Evolutionary conservation across 495 filamentous ascomycete species (phyloP).

Genomic region (Stereocaulon alpinum): DNA sequence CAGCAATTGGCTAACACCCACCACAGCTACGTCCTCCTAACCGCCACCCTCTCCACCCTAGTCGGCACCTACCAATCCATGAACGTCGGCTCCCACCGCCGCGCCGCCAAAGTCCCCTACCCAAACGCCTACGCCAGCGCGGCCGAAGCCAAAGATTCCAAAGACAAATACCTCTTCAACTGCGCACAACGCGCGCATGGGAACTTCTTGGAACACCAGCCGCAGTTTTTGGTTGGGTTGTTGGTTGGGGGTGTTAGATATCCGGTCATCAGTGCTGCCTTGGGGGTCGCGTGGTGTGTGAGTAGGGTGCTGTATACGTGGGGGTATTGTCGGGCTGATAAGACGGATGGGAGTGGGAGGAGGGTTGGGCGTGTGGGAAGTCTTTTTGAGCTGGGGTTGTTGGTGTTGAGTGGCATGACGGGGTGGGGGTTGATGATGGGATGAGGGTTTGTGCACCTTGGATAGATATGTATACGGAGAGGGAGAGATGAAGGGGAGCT

Average conservation of each 20-base stretch:
- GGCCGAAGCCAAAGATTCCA: slow-evolving; percentile 49
- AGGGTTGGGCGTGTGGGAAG: slow-evolving; percentile 30
- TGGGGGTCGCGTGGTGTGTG: slow-evolving; percentile 48
- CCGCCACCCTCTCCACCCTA: slow-evolving; percentile 49
- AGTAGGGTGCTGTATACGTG: slow-evolving; percentile 43
- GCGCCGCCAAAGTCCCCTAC: slow-evolving; percentile 45
- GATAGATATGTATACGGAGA: not conserved
- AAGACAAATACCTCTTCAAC: slow-evolving; percentile 43
- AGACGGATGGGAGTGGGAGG: slow-evolving; percentile 40
- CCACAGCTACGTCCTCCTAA: slow-evolving; percentile 46
- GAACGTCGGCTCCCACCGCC: slow-evolving; percentile 39
- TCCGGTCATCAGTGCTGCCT: slow-evolving; percentile 40
- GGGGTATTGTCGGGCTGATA: slow-evolving; percentile 47
- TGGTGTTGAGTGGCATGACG: slow-evolving; percentile 31
- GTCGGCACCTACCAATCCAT: slow-evolving; percentile 37
- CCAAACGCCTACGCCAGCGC: slow-evolving; percentile 54
- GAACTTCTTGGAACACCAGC: slow-evolving; percentile 59
- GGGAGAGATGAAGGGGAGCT: not conserved
- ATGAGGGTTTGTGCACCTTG: not conserved
- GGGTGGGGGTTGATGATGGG: slow-evolving; percentile 21
- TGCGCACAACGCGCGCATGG: slow-evolving; percentile 63
- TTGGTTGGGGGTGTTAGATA: slow-evolving; percentile 37
- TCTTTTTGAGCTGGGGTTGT: slow-evolving; percentile 36
- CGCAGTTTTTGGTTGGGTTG: slow-evolving; percentile 47
- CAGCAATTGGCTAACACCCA: not conserved